These are phyloP conservation scores for Novymonas esmeraldas DNA, from an alignment of 208 protist species.

Conservation along the genomic window DNA sequence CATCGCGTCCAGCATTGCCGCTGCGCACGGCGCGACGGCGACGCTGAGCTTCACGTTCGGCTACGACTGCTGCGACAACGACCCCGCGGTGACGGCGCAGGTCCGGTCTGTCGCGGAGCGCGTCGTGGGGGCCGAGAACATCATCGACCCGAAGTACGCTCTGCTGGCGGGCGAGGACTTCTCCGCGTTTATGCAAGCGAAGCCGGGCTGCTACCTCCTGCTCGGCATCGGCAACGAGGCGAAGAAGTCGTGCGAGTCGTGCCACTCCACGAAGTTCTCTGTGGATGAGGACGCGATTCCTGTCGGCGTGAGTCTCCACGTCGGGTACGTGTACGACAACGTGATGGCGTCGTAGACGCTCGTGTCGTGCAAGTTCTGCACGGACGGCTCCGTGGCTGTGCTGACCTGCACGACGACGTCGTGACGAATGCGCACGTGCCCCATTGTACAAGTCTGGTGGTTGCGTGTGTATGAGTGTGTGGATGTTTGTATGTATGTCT, in stretches of 20 bases:
- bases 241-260: conserved; percentile 26
- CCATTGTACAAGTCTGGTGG: too few relatives aligned
- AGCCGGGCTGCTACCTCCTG: conserved; percentile 46
- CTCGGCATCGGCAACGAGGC: conserved; percentile 44
- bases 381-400: too few relatives aligned
- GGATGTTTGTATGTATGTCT: too few relatives aligned
- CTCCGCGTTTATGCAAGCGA: conserved; percentile 41
- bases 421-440: too few relatives aligned
- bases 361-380: too few relatives aligned
- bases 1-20: conserved; percentile 44
- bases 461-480: too few relatives aligned
- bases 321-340: conserved; percentile 51
- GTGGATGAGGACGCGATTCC: conserved; percentile 51
- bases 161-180: conserved; percentile 62
- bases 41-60: conserved; percentile 41
- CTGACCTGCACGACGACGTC: too few relatives aligned
- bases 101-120: conserved; percentile 37
- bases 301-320: conserved; percentile 45
- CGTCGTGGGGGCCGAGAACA: conserved; percentile 31
- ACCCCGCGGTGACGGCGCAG: conserved; percentile 45
- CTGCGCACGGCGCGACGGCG: conserved; percentile 46
- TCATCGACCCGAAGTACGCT: conserved; percentile 26
- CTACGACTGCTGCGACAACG: conserved; percentile 73
- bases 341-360: conserved; percentile 39
- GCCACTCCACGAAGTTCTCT: conserved; percentile 55